Base-by-base conservation (phyloP, 1,139 yeast species). In the Candida tunisiensis region DNA sequence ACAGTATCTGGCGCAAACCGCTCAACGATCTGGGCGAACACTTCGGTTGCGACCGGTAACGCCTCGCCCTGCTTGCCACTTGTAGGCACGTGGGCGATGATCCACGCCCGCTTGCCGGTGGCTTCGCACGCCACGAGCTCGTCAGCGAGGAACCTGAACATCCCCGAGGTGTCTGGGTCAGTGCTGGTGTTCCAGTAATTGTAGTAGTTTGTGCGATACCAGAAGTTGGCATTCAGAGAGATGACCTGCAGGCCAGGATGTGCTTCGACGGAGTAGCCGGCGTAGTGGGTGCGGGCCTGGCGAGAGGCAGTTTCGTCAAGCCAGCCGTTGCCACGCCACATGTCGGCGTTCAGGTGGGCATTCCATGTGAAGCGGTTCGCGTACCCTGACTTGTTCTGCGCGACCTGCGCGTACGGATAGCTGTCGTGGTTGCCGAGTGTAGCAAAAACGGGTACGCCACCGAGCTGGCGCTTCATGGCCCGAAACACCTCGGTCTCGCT, bases 341-440 rank as follows among this genome's bases (percentile, higher is more conserved):
- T 41, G 27, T 68, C 64, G 24, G 70, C 62, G 65, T 74, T 61
- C 31, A 70, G 52, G 13, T 72, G 73, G 9, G 62, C 57, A 40
- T 74, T 72, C 68, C 73, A 72, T 26, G 62, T 56, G 41, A 69
- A 70, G 31, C 65, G 49, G 35, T 63, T 61, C 27, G 57, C 54
- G 34, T 54, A 62, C 3, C 65, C 64, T 18, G 64, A 57, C 22
- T 49, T 42, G 31, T 60, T 52, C 25, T 74, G 78, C 2, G 82
- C 74, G 31, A 71, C 46, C 46, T 73, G 80, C 11, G 74, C 77
- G 41, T 70, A 73, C 10, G 83, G 83, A 57, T 65, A 74, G 12
- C 74, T 66, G 41, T 74, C 83, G 45, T 74, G 83, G 47, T 74
- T 74, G 11, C 85, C 83, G 39, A 74, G 53, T 18, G 67, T 69